Percentiles rank a stretch among this genome's conserved stretches.
Evolutionary conservation across 2,329 filamentous ascomycete species (phyloP).

Genomic region (Penicillium sp.): DNA sequence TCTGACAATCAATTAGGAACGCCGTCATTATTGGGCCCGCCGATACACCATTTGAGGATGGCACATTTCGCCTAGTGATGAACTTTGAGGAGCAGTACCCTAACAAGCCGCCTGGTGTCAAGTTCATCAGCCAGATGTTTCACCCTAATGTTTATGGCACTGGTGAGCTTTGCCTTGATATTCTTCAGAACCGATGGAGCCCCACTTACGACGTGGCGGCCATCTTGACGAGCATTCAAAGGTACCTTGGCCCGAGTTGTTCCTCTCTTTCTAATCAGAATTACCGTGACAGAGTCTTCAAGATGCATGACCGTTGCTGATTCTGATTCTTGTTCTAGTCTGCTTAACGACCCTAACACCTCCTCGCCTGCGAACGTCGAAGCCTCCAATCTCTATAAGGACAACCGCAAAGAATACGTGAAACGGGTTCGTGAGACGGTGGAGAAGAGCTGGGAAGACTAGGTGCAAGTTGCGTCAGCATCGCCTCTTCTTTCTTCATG

Average conservation of each 20-base stretch:
- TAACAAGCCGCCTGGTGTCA: constrained; percentile 95
- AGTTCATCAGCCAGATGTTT: constrained; percentile 99
- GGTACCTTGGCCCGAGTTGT: constrained; percentile 62
- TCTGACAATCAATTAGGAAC: constrained; percentile 63
- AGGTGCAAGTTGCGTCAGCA: constrained; percentile 13
- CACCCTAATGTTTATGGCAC: constrained; percentile 98
- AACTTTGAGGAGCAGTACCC: constrained; percentile 99
- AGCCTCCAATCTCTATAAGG: constrained; percentile 96
- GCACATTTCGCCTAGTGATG: constrained; percentile 96
- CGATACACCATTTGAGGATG: constrained; percentile 97
- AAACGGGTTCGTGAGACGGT: constrained; percentile 95
- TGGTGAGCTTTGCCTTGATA: constrained; percentile 93
- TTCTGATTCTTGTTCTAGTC: constrained; percentile 51
- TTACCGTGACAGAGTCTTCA: too few relatives aligned
- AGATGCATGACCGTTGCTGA: neutral
- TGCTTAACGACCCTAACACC: constrained; percentile 98
- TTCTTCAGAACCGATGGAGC: constrained; percentile 96
- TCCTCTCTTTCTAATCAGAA: too few relatives aligned
- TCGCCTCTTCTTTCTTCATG: neutral
- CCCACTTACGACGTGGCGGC: constrained; percentile 98
- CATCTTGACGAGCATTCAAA: constrained; percentile 95
- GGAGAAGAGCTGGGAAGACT: constrained; percentile 99
- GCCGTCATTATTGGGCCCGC: constrained; percentile 96
- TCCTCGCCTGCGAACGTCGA: constrained; percentile 96
- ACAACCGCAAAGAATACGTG: constrained; percentile 93